Evolutionary conservation across 2,329 filamentous ascomycete genomes (phyloP).

Genomic region (Pseudocercospora fuligena): DNA sequence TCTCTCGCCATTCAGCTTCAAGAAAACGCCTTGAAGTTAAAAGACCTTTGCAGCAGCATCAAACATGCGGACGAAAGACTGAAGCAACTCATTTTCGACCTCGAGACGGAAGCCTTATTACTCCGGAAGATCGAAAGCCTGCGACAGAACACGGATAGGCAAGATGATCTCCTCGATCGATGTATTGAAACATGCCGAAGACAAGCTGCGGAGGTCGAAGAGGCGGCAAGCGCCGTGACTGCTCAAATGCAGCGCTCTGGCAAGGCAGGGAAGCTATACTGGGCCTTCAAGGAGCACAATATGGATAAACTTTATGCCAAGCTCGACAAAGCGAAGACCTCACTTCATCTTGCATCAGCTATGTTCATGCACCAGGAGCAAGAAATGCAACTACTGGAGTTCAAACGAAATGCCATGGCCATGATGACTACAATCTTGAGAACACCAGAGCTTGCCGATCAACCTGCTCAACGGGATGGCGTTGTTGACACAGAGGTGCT

Average conservation of each 20-base stretch:
- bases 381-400: no score
- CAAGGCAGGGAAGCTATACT: neutral
- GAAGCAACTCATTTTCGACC: neutral
- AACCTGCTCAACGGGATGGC: no score
- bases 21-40: slow-evolving; percentile 20
- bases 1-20: slow-evolving; percentile 25
- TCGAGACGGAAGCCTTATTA: slow-evolving; percentile 4
- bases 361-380: no score
- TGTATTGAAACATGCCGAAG: neutral
- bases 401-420: no score
- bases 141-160: neutral
- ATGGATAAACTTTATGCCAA: neutral
- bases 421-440: no score
- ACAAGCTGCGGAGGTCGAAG: neutral
- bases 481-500: no score
- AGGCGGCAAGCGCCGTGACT: neutral
- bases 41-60: slow-evolving; percentile 13
- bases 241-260: neutral
- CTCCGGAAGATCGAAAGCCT: neutral
- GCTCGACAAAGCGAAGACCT: neutral
- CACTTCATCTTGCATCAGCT: no score
- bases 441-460: no score
- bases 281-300: neutral
- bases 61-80: slow-evolving; percentile 16
- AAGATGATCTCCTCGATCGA: neutral